Base-by-base conservation (phyloP, 176 grass and related monocot species). In the Triticum turgidum region DNA sequence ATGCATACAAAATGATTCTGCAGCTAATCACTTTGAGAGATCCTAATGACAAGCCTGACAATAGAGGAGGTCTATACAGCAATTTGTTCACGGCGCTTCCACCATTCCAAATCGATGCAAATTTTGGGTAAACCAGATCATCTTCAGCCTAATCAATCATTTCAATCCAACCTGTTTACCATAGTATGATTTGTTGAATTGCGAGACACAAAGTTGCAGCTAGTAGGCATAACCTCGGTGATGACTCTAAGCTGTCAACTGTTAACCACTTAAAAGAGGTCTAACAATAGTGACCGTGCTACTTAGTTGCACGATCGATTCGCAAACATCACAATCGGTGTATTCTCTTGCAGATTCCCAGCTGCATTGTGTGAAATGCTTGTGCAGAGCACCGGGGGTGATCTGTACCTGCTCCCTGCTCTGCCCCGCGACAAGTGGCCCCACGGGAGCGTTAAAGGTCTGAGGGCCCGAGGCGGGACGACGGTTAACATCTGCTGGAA, bases 21-120 rank as follows among this genome's bases (percentile, higher is more conserved):
- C 96, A 87, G 74, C 70, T 98, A 59, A 92, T 98, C 68, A 91
- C 78, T 75, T 89, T 98, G 91, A 81, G 95, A 47, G 88, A 94
- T 90, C 93, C 93, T 47, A 68, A 90, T 77, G 86, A 95, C n/a
- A 90, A 95, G 78, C 69, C 54, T 84, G 49, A 69, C 45, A 89
- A 47, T 34, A 91, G 95, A 91, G 96, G 96, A 89, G 96, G 96
- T 47, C 69, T 98, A n/a, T 98, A 98, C 81, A 95, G 96, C 86
- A 98, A 98, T 80, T 63, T 98, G 82, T 98, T 98, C 86, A 91
- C 96, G 1, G 93, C 96, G 21, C 96, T 95, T 56, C 96, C 93
- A 52, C 96, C 96, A 77, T 98, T 98, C 80, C 96, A 95, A 86
- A 98, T 98, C 42, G 96, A 98, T 91, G 96, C 82, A 84, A 98